Evolutionary conservation across 1,284 basidiomycete species (phyloP), one percentile per base, ranked within the genome.

Genomic region (Ceratorhiza oryzae-sativae): DNA sequence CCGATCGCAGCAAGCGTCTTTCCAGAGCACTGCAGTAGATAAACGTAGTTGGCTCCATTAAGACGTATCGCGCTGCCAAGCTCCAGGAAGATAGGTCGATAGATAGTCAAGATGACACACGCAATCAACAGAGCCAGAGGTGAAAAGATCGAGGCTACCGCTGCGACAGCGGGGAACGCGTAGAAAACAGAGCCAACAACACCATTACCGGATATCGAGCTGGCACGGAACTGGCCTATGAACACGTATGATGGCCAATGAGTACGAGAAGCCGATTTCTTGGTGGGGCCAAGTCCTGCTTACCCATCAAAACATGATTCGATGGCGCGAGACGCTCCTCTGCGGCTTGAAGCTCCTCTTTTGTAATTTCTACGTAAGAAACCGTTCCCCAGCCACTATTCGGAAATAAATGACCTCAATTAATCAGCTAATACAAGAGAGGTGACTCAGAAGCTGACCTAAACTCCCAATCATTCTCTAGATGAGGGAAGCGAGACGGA

Each of bases 121-220:
- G 89, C 87, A 34, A 88, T 77, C 45, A 89, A 82, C 51, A 91
- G 79, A 20, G 88, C 87, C 39, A 91, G 84, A 0, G 90, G 90
- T 3, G 90, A 90, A 75, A 86, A 89, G 42, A 88, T 81, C 42
- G 86, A 84, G 6, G 86, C 83, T 15, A 86, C 84, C 0, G 83
- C 84, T 20, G 88, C 84, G 1, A 91, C 86, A 0, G 85, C 86
- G 13, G 90, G 90, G 45, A 91, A 80, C 0, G 89, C 85, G 75
- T 91, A 91, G 75, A 91, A 90, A 0, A 90, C 86, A 63, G 88
- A 85, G 32, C 90, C 89, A 15, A 89, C 81, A 1, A 91, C 83
- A 8, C 86, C 90, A 74, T 90, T 90, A 4, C 89, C 90, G 8
- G 88, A 86, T 6, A 91, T 79, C 0, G 88, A 86, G 75, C 85